A percentile compares a stretch with the other conserved stretches of the same genome.
phyloP scores from a whole-genome alignment of 1,284 basidiomycete species.

The Exobasidium rhododendri region DNA sequence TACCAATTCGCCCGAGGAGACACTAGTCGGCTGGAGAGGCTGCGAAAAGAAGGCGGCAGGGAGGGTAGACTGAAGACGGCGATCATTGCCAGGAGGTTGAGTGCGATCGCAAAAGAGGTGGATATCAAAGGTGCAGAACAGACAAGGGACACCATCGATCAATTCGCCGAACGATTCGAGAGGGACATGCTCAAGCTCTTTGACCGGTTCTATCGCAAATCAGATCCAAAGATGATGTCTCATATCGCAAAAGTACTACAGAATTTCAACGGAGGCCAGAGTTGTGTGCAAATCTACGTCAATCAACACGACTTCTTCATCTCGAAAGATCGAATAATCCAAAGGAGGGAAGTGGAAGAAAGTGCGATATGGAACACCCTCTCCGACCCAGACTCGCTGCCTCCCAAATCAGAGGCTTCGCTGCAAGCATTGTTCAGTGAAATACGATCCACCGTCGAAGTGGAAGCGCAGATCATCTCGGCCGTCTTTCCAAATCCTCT shows the following conservation, averaged over 20 bases:
- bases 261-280: slow-evolving; percentile 95
- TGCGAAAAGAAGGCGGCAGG: slow-evolving; percentile 70
- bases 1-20: slow-evolving; percentile 86
- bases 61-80: slow-evolving; percentile 86
- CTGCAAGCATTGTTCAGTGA: slow-evolving; percentile 77
- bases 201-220: slow-evolving; percentile 79
- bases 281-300: slow-evolving; percentile 97
- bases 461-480: slow-evolving; percentile 96
- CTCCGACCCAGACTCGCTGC: slow-evolving; percentile 65
- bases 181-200: slow-evolving; percentile 97
- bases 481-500: slow-evolving; percentile 96
- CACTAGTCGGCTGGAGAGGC: slow-evolving; percentile 69
- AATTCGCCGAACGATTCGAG: slow-evolving; percentile 97
- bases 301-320: slow-evolving; percentile 82
- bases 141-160: slow-evolving; percentile 67
- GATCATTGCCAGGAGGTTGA: slow-evolving; percentile 79
- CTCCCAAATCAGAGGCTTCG: slow-evolving; percentile 78
- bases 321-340: slow-evolving; percentile 65
- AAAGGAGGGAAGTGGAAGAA: slow-evolving; percentile 63
- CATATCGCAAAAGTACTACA: slow-evolving; percentile 95
- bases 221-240: slow-evolving; percentile 99
- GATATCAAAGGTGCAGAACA: slow-evolving; percentile 57
- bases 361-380: slow-evolving; percentile 70
- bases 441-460: slow-evolving; percentile 84
- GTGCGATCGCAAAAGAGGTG: slow-evolving; percentile 84